A percentile compares a stretch with the other conserved stretches of the same genome.
These are phyloP conservation scores for Cladobotryum mycophilum DNA, from an alignment of 2,329 filamentous ascomycete species.

Conservation along the genomic window DNA sequence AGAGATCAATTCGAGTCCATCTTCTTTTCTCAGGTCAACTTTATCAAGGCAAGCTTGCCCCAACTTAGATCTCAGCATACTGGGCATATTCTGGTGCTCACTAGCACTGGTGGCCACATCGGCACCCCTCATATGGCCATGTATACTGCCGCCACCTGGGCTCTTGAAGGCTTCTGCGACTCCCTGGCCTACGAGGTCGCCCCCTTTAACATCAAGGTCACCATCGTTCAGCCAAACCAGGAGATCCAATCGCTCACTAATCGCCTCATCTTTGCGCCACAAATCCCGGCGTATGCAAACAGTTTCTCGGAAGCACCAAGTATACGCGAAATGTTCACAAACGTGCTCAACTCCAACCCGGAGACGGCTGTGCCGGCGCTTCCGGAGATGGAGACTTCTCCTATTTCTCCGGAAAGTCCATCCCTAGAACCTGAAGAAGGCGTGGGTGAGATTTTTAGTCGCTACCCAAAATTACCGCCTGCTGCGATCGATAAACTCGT, in stretches of 20 bases:
- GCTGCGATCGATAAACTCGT: constrained; percentile 68
- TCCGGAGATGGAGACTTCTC: constrained; percentile 22
- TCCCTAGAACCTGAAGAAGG: constrained; percentile 28
- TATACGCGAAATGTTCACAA: constrained; percentile 74
- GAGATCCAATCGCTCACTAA: constrained; percentile 86
- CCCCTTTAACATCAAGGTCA: constrained; percentile 94
- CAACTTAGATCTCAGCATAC: constrained; percentile 72
- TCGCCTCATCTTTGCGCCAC: constrained; percentile 76
- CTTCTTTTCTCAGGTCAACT: constrained; percentile 93
- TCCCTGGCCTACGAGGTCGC: constrained; percentile 92
- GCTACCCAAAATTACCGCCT: constrained; percentile 68
- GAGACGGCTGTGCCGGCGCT: constrained; percentile 45
- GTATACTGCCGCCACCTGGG: constrained; percentile 91
- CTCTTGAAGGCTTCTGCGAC: constrained; percentile 92
- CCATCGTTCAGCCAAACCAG: constrained; percentile 91
- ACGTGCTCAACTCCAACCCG: constrained; percentile 70
- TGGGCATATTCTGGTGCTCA: constrained; percentile 85
- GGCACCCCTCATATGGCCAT: constrained; percentile 86
- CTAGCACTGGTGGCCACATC: constrained; percentile 85
- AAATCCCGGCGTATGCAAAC: constrained; percentile 50
- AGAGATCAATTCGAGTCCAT: constrained; percentile 90
- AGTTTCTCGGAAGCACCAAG: constrained; percentile 58
- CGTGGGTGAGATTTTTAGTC: constrained; percentile 47
- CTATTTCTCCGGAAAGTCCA: constrained; percentile 25
- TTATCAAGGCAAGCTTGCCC: constrained; percentile 83